Conservation (phyloP, 2,329 filamentous ascomycete genomes). For the Malbranchea zuffiana region DNA sequence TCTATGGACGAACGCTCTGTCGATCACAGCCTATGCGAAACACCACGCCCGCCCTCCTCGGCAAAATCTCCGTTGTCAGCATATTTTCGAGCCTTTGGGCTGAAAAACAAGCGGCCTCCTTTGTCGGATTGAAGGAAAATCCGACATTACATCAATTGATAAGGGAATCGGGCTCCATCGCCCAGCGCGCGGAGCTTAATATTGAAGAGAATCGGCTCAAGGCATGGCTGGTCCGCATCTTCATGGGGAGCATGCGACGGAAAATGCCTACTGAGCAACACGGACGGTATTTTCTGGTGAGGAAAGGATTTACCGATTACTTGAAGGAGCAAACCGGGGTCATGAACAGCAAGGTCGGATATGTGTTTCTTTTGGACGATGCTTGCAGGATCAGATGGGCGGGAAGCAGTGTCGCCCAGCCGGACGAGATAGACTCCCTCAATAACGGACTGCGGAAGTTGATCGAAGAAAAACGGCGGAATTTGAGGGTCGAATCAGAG, state of each 20-base stretch:
- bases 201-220: slow-evolving; percentile 68
- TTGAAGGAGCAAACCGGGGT: slow-evolving; percentile 53
- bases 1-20: slow-evolving; percentile 66
- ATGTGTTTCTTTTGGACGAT: slow-evolving; percentile 80
- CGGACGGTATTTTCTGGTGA: slow-evolving; percentile 49
- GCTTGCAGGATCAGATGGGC: slow-evolving; percentile 91
- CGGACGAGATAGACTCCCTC: slow-evolving; percentile 32
- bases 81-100: slow-evolving; percentile 81
- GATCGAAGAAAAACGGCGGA: slow-evolving; percentile 27
- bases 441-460: slow-evolving; percentile 34
- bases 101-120: slow-evolving; percentile 64
- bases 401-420: slow-evolving; percentile 50
- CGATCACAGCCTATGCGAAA: slow-evolving; percentile 47
- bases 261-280: slow-evolving; percentile 42
- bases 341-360: slow-evolving; percentile 84
- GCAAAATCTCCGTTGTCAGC: slow-evolving; percentile 65
- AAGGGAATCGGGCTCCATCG: slow-evolving; percentile 39
- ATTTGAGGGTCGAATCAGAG: no score
- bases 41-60: slow-evolving; percentile 64
- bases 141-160: slow-evolving; percentile 56
- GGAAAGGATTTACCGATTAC: slow-evolving; percentile 45
- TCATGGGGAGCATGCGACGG: slow-evolving; percentile 41
- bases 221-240: slow-evolving; percentile 45
- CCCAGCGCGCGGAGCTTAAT: slow-evolving; percentile 79
- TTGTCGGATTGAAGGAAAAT: slow-evolving; percentile 56